Evolutionary conservation across 2,329 filamentous ascomycete genomes (phyloP), one percentile per base, ranked within the genome.

Genomic region (Exophiala bonariae): DNA sequence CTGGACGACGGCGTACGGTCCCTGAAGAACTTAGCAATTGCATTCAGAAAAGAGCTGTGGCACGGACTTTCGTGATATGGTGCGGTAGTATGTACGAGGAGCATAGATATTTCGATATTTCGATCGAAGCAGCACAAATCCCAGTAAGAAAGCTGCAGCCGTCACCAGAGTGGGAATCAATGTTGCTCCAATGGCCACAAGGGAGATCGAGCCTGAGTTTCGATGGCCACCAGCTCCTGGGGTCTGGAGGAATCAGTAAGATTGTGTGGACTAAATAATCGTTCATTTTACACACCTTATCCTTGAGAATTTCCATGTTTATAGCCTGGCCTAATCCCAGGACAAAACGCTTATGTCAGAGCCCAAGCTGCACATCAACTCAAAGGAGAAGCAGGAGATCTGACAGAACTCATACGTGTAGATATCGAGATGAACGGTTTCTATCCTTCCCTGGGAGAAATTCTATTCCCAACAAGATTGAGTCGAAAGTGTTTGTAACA

Each of bases 171-270:
- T 65, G 1, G 75, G 75, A 4, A 74, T 61, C 6, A 78, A 61
- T 17, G 75, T 77, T 22, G 71, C 71, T n/a, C 76, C 52, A 35
- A 78, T 62, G 1, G 68, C 68, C 7, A 70, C 76, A 26, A 74
- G 63, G 2, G 78, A 80, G 13, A 73, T 77, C 20, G 76, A 73
- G 11, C 60, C 61, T 6, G 49, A 58, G 17, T 48, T 44, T 37
- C 45, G 52, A 45, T 54, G 45, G 11, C 48, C 45, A 39, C 52
- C 52, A 36, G 52, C 37, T 8, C 46, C 51, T 45, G 50, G 33
- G 18, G 41, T 39, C 54, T 54, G 19, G 8, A 22, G 30, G 31
- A 10, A 41, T 26, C 23, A 26, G 23, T n/a, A n/a, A 14, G 32
- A 5, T n/a, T 31, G 28, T 34, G 32, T 7, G n/a, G 6, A 34